Evolutionary conservation across 2,329 filamentous ascomycete species (phyloP).

Genomic region (Aspergillus neotritici): DNA sequence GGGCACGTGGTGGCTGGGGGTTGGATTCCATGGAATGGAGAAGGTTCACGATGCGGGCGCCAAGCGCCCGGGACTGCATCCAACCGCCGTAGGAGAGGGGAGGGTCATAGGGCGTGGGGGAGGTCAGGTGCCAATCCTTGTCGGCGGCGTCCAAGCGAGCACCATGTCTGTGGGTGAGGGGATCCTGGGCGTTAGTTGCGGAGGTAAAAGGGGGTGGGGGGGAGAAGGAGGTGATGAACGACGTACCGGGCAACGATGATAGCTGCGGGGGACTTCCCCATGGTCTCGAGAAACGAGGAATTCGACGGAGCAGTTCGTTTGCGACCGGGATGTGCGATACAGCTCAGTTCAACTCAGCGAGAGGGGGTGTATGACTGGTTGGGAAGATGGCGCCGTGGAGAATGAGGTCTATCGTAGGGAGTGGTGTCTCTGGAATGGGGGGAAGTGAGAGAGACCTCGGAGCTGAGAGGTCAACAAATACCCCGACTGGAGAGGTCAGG

Average conservation of each 20-base stretch:
- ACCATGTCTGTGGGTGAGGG: conserved; percentile 60
- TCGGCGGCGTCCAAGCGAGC: conserved; percentile 91
- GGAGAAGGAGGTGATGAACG: background rate
- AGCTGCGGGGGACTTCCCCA: conserved; percentile 37
- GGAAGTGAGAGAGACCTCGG: too few relatives aligned
- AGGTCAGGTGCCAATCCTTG: conserved; percentile 89
- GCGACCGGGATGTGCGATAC: background rate
- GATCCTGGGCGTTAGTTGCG: background rate
- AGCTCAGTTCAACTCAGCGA: background rate
- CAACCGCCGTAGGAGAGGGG: conserved; percentile 93
- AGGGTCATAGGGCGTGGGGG: conserved; percentile 90
- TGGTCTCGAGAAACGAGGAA: conserved; percentile 9
- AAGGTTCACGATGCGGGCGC: conserved; percentile 74
- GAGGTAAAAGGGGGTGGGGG: background rate
- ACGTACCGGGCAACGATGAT: conserved; percentile 40
- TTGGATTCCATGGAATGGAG: conserved; percentile 45
- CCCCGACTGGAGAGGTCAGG: too few relatives aligned
- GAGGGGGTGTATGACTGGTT: too few relatives aligned
- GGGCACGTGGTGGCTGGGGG: conserved; percentile 4
- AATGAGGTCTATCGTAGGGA: too few relatives aligned
- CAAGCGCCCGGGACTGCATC: conserved; percentile 76
- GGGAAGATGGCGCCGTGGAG: too few relatives aligned
- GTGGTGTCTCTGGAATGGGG: too few relatives aligned
- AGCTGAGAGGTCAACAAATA: too few relatives aligned
- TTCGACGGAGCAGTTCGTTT: background rate